Conservation (phyloP, 768 basidiomycete species). For the Leccinellum rugosiceps region DNA sequence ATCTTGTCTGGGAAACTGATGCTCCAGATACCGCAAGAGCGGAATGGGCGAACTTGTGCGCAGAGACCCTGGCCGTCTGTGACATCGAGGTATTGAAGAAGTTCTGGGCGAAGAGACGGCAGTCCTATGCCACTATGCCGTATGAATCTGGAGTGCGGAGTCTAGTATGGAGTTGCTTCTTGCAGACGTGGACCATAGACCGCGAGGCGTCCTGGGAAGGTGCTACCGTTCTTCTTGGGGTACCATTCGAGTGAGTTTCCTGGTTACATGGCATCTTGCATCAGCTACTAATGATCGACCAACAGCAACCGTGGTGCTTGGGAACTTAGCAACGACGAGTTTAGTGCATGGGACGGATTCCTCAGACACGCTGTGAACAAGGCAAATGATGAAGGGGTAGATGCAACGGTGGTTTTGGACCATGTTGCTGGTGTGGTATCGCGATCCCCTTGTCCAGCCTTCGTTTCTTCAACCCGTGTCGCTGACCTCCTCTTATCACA, state of each 20-base stretch:
- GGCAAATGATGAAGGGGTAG: slow-evolving; percentile 59
- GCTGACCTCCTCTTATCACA: slow-evolving; percentile 61
- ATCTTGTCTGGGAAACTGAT: slow-evolving; percentile 43
- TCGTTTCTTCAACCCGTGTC: slow-evolving; percentile 47
- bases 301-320: slow-evolving; percentile 43
- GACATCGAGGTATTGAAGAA: slow-evolving; percentile 44
- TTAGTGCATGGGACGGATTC: slow-evolving; percentile 57
- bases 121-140: slow-evolving; percentile 21
- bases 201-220: slow-evolving; percentile 51
- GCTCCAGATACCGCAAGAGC: slow-evolving; percentile 42
- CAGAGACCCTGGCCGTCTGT: slow-evolving; percentile 49
- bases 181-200: slow-evolving; percentile 52
- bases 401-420: slow-evolving; percentile 52
- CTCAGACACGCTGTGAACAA: slow-evolving; percentile 49
- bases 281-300: slow-evolving; percentile 5
- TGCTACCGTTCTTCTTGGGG: slow-evolving; percentile 46
- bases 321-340: slow-evolving; percentile 54
- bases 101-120: slow-evolving; percentile 46
- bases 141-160: slow-evolving; percentile 44
- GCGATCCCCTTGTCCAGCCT: slow-evolving; percentile 37
- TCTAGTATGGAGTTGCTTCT: slow-evolving; percentile 55
- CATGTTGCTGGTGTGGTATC: slow-evolving; percentile 49
- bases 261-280: background rate
- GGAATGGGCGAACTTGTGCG: slow-evolving; percentile 60
- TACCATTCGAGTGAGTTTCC: slow-evolving; percentile 59